Evolutionary conservation across 2,329 filamentous ascomycete genomes (phyloP).

Genomic region (Fusarium fracticaudum): DNA sequence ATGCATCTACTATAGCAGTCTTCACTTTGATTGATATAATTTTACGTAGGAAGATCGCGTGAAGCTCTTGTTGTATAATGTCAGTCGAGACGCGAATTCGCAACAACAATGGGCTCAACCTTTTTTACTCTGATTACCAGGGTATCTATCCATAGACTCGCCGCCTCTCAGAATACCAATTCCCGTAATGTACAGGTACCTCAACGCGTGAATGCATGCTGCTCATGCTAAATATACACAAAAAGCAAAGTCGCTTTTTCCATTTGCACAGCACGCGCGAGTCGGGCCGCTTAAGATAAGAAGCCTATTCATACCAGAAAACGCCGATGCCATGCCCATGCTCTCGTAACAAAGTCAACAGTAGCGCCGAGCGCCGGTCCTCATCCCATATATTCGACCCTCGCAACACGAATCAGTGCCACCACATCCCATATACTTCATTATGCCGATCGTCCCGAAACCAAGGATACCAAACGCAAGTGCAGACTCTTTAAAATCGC

Average conservation of each 20-base stretch:
- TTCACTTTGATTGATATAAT: background rate
- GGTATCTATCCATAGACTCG: constrained; percentile 13
- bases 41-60: background rate
- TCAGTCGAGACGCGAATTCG: background rate
- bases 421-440: constrained; percentile 23
- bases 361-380: constrained; percentile 23
- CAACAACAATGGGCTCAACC: background rate
- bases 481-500: constrained; percentile 37
- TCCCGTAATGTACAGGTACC: constrained; percentile 40
- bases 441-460: constrained; percentile 28
- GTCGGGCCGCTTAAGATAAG: constrained; percentile 7
- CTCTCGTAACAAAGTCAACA: constrained; percentile 39
- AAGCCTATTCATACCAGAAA: constrained; percentile 37
- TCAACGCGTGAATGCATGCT: constrained; percentile 18
- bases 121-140: constrained; percentile 25
- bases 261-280: constrained; percentile 31
- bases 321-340: constrained; percentile 52
- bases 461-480: constrained; percentile 35
- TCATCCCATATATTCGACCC: constrained; percentile 12
- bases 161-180: background rate
- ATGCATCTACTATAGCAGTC: background rate
- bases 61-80: background rate
- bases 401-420: background rate
- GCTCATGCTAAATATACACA: constrained; percentile 40
- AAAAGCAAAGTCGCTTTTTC: constrained; percentile 28